A percentile compares a stretch with the other conserved stretches of the same genome.
Conservation (phyloP, 1,139 yeast species). For the Sugiyamaella xylanicola region DNA sequence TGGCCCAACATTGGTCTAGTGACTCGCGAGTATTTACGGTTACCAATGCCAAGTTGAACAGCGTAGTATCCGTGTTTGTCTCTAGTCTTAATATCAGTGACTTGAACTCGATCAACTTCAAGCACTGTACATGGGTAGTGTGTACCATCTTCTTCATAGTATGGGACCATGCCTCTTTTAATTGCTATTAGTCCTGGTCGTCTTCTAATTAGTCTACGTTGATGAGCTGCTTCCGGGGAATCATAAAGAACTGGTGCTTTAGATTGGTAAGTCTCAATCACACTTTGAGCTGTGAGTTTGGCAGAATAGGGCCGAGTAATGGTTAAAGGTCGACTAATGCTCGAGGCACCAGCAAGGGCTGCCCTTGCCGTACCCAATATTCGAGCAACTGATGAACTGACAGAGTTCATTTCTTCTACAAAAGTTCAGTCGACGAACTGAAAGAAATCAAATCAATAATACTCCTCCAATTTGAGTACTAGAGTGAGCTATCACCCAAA, state of each 20-base stretch:
- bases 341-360: neutral
- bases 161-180: slow-evolving; percentile 89
- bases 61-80: slow-evolving; percentile 79
- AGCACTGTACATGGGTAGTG: slow-evolving; percentile 75
- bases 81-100: slow-evolving; percentile 66
- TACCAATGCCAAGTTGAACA: slow-evolving; percentile 86
- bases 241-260: slow-evolving; percentile 41
- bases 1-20: slow-evolving; percentile 72
- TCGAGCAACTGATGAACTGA: slow-evolving; percentile 1
- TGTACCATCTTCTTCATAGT: slow-evolving; percentile 69
- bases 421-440: neutral
- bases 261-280: slow-evolving; percentile 37
- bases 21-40: slow-evolving; percentile 62
- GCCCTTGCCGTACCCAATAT: neutral
- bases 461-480: too few species aligned
- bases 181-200: slow-evolving; percentile 85
- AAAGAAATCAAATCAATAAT: too few species aligned
- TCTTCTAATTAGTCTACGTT: slow-evolving; percentile 64
- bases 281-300: slow-evolving; percentile 41
- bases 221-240: slow-evolving; percentile 44
- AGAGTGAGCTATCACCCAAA: neutral
- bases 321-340: neutral
- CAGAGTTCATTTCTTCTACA: neutral
- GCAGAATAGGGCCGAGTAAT: slow-evolving; percentile 30
- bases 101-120: slow-evolving; percentile 88